Conservation (phyloP, 345 rosid genomes). For the Salix suchowensis region DNA sequence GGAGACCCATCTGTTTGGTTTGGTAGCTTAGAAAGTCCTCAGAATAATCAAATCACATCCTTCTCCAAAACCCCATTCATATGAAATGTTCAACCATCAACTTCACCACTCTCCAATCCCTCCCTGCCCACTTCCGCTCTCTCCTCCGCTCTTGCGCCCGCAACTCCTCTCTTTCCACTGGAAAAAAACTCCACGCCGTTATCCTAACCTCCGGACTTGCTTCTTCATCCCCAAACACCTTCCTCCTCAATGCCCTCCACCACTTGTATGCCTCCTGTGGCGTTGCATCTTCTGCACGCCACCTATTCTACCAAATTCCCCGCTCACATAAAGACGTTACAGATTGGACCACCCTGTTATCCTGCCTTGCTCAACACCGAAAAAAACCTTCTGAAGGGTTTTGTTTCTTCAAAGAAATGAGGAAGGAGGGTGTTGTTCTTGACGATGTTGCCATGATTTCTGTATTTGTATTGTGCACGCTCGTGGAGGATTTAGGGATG, state of each 20-base stretch:
- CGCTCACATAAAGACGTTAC: slow-evolving; percentile 47
- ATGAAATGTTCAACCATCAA: slow-evolving; percentile 33
- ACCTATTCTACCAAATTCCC: slow-evolving; percentile 73
- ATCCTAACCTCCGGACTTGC: slow-evolving; percentile 45
- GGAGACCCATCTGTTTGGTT: too few relatives aligned
- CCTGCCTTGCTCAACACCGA: slow-evolving; percentile 38
- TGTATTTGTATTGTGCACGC: slow-evolving; percentile 49
- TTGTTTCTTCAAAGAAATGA: slow-evolving; percentile 45
- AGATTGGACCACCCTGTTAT: slow-evolving; percentile 67
- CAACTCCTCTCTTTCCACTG: slow-evolving; percentile 40
- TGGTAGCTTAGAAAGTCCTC: too few relatives aligned
- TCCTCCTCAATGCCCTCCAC: slow-evolving; percentile 52
- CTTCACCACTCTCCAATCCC: slow-evolving; percentile 9
- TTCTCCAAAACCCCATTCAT: background rate
- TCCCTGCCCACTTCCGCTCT: slow-evolving; percentile 37
- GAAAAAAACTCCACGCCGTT: slow-evolving; percentile 54
- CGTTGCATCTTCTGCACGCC: slow-evolving; percentile 34
- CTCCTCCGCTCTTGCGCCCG: slow-evolving; percentile 53
- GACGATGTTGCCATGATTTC: slow-evolving; percentile 62
- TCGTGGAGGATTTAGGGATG: slow-evolving; percentile 37
- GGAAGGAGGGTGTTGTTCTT: slow-evolving; percentile 25
- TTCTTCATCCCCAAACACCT: slow-evolving; percentile 30
- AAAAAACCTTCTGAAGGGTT: slow-evolving; percentile 27
- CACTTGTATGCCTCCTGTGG: slow-evolving; percentile 50
- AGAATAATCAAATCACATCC: too few relatives aligned